These are phyloP conservation scores for Actinidia arguta DNA, from an alignment of 179 eudicot species.

Conservation along the genomic window DNA sequence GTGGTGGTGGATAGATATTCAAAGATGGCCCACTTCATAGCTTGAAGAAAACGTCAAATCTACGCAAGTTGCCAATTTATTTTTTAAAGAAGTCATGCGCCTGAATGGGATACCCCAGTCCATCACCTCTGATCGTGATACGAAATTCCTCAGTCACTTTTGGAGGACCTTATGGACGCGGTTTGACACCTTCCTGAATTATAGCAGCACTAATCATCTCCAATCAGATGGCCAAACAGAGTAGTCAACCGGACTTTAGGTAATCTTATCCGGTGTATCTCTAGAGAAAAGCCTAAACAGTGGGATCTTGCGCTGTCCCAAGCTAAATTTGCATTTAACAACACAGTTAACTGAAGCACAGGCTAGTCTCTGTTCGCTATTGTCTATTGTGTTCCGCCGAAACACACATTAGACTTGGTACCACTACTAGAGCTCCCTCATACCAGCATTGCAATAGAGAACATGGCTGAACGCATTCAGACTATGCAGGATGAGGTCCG, in stretches of 20 bases:
- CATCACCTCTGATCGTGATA: neutral
- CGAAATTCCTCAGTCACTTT: neutral
- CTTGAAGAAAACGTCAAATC: neutral
- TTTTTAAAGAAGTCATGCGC: neutral
- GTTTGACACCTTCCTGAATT: neutral
- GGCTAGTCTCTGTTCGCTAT: neutral
- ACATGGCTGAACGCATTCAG: no score
- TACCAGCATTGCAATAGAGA: no score
- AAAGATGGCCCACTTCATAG: conserved; percentile 25
- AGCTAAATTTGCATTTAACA: neutral
- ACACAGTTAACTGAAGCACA: neutral
- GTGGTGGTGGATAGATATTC: conserved; percentile 21
- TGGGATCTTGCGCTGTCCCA: neutral
- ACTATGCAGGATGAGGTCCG: no score
- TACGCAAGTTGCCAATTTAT: neutral
- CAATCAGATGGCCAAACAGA: neutral
- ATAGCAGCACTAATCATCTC: neutral
- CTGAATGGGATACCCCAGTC: neutral
- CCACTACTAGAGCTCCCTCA: no score
- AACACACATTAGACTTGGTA: no score
- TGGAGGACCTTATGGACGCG: neutral
- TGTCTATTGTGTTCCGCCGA: neutral
- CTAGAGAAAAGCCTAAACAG: neutral
- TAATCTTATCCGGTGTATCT: neutral
- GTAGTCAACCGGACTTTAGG: neutral